A percentile compares a stretch with the other conserved stretches of the same genome.
Evolutionary conservation across 495 filamentous ascomycete genomes (phyloP).

Genomic region (Baudoinia panamericana): DNA sequence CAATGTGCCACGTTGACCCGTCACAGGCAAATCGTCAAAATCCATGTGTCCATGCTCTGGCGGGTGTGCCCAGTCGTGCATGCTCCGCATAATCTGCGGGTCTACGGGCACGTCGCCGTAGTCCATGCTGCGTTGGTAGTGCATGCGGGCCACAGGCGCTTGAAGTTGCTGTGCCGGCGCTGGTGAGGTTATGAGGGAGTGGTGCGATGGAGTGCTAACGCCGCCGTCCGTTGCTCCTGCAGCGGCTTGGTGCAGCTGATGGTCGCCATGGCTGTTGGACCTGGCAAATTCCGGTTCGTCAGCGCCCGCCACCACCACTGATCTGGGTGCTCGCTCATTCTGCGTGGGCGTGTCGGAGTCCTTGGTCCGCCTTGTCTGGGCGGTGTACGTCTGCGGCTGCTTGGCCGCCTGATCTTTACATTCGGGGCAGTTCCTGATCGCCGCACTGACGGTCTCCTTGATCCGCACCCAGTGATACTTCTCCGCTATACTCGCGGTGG

Average conservation of each 20-base stretch:
- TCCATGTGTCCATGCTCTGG: not conserved
- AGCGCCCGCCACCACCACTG: constrained; percentile 1
- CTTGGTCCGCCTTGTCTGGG: not conserved
- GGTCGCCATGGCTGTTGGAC: not conserved
- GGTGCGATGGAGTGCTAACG: not conserved
- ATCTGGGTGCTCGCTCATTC: constrained; percentile 1
- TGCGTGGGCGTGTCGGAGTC: not conserved
- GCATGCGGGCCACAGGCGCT: constrained; percentile 17
- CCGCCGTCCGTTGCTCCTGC: not conserved
- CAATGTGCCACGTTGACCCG: not conserved
- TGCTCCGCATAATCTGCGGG: constrained; percentile 20
- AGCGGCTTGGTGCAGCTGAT: constrained; percentile 1
- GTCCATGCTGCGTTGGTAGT: not conserved
- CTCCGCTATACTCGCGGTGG: constrained; percentile 84
- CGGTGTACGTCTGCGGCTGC: not conserved
- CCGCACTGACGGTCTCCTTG: constrained; percentile 89
- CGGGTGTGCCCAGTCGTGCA: constrained; percentile 9
- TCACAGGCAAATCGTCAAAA: not conserved
- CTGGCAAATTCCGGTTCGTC: not conserved
- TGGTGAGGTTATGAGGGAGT: too few species aligned
- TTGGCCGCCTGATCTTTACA: constrained; percentile 35
- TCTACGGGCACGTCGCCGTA: constrained; percentile 21
- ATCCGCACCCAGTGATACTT: constrained; percentile 98
- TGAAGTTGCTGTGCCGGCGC: constrained; percentile 1
- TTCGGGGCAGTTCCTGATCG: constrained; percentile 81